Conservation (phyloP, 2,329 filamentous ascomycete species). For the Diaporthe citri region DNA sequence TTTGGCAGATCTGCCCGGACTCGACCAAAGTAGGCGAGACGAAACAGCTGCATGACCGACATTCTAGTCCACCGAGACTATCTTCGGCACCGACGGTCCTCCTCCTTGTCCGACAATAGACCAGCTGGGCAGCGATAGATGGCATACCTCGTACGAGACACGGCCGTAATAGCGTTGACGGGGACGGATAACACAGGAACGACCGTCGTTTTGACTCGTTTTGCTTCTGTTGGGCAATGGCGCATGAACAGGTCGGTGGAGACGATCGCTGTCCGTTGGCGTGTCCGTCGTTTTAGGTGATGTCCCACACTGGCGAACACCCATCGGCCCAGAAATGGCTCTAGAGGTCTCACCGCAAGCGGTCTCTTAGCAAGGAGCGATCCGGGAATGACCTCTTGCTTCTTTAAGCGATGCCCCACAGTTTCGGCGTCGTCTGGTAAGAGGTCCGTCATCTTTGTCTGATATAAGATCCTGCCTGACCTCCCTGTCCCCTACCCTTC, state of each 20-base stretch:
- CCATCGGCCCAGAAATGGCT: not conserved
- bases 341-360: conserved; percentile 11
- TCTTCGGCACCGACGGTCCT: conserved; percentile 37
- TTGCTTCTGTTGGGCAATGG: conserved; percentile 27
- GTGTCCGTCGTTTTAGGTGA: conserved; percentile 21
- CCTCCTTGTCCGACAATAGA: conserved; percentile 20
- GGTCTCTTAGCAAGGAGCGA: not conserved
- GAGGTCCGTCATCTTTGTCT: conserved; percentile 2
- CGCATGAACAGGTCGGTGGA: not conserved
- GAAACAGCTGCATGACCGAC: conserved; percentile 24
- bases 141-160: conserved; percentile 6
- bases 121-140: not conserved
- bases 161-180: not conserved
- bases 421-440: not conserved
- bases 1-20: conserved; percentile 6
- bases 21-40: not conserved
- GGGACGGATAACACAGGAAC: not conserved
- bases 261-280: conserved; percentile 21
- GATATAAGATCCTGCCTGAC: not conserved
- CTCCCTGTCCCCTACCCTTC: not conserved
- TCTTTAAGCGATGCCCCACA: conserved; percentile 1
- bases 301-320: not conserved
- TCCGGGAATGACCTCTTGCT: conserved; percentile 10
- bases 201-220: not conserved
- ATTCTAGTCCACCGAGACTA: conserved; percentile 33